Evolutionary conservation across 257 asterid species (phyloP).

Genomic region (Capsicum pubescens): DNA sequence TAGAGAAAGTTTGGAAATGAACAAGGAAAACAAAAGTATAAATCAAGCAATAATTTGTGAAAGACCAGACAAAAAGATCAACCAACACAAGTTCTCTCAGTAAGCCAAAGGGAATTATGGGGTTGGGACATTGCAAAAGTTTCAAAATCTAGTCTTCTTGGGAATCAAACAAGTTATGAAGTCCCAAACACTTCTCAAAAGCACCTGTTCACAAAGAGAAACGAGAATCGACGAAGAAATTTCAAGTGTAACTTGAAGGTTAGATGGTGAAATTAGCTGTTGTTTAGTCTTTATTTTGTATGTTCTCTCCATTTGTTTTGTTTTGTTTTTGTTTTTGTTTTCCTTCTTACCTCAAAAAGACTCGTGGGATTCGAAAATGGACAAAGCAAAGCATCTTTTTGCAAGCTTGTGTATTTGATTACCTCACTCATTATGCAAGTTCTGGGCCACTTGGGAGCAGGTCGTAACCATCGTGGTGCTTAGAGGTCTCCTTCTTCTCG

Average conservation of each 20-base stretch:
- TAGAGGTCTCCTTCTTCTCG: slow-evolving; percentile 34
- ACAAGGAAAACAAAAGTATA: background rate
- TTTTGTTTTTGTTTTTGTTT: background rate
- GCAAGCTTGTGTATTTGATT: background rate
- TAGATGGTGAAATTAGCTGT: slow-evolving; percentile 25
- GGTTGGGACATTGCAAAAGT: background rate
- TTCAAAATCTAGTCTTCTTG: slow-evolving; percentile 14
- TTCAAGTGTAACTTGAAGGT: slow-evolving; percentile 15
- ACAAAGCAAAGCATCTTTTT: background rate
- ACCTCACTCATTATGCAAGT: slow-evolving; percentile 34
- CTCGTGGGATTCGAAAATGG: background rate
- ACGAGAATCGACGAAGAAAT: background rate
- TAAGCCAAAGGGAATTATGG: background rate
- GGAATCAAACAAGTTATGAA: background rate
- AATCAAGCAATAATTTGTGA: background rate
- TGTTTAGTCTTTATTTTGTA: slow-evolving; percentile 5
- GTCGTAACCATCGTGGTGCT: slow-evolving; percentile 76
- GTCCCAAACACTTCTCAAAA: background rate
- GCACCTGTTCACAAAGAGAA: slow-evolving; percentile 13
- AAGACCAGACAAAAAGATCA: background rate
- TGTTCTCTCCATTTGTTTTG: slow-evolving; percentile 21
- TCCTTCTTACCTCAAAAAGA: background rate
- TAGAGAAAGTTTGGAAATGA: slow-evolving; percentile 20
- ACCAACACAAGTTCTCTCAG: background rate
- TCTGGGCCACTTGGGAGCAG: slow-evolving; percentile 64